Evolutionary conservation across 2,329 filamentous ascomycete species (phyloP).

Genomic region (Hymenoscyphus albidus): DNA sequence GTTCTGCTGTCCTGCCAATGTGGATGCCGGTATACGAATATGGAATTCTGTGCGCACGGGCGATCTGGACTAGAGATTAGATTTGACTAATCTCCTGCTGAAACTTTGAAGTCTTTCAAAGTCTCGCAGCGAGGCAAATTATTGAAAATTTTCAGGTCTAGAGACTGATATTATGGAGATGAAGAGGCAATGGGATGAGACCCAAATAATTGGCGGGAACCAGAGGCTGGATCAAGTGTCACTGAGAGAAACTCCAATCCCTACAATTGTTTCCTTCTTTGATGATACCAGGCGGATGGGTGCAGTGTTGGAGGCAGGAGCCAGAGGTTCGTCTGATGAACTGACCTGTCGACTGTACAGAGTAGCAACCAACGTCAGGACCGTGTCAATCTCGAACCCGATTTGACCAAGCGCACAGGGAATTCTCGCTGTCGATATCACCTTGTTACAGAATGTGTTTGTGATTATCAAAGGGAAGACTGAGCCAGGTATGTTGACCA

Average conservation of each 20-base stretch:
- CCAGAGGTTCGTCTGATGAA: slow-evolving; percentile 33
- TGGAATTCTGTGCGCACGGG: slow-evolving; percentile 31
- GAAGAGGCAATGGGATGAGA: neutral
- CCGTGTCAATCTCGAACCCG: neutral
- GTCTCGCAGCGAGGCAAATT: slow-evolving; percentile 12
- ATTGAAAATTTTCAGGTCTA: slow-evolving; percentile 6
- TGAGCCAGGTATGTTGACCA: neutral
- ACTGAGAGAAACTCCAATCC: slow-evolving; percentile 2
- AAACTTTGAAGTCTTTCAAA: slow-evolving; percentile 18
- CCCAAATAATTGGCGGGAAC: neutral
- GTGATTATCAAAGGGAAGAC: slow-evolving; percentile 1
- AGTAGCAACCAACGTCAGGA: neutral
- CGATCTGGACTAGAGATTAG: slow-evolving; percentile 27
- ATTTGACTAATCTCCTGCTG: slow-evolving; percentile 17
- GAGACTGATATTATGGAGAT: neutral
- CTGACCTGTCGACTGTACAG: slow-evolving; percentile 16
- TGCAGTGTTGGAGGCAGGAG: slow-evolving; percentile 32
- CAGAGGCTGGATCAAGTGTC: slow-evolving; percentile 8
- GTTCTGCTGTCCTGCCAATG: slow-evolving; percentile 27
- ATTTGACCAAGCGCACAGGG: neutral
- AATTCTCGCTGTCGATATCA: neutral
- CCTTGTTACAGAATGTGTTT: neutral
- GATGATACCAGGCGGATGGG: slow-evolving; percentile 19
- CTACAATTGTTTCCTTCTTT: slow-evolving; percentile 12
- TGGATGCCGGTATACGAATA: slow-evolving; percentile 28